These are phyloP conservation scores for Gamarada debralockiae DNA, from an alignment of 495 filamentous ascomycete genomes.

Conservation along the genomic window DNA sequence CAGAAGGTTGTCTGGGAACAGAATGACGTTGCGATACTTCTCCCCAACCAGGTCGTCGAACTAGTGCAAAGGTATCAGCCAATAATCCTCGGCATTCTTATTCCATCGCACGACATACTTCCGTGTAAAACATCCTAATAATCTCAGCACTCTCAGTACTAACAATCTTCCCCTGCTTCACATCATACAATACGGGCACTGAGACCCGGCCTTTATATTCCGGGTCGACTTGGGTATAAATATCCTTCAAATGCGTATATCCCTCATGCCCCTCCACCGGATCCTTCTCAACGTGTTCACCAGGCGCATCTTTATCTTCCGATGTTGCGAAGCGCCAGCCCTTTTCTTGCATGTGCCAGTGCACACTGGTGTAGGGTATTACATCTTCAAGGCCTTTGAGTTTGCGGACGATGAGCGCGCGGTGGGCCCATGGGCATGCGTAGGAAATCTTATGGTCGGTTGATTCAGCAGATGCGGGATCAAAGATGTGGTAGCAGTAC, in stretches of 20 bases:
- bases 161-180: slow-evolving; percentile 65
- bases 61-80: slow-evolving; percentile 18
- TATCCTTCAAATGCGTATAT: slow-evolving; percentile 54
- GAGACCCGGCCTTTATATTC: slow-evolving; percentile 73
- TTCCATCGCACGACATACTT: slow-evolving; percentile 10
- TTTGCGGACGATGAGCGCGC: slow-evolving; percentile 66
- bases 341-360: slow-evolving; percentile 58
- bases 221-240: slow-evolving; percentile 68
- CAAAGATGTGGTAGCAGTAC: slow-evolving; percentile 36
- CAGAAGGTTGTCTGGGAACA: slow-evolving; percentile 58
- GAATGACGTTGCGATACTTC: slow-evolving; percentile 54
- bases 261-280: slow-evolving; percentile 60
- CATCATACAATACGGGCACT: slow-evolving; percentile 78
- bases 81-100: not conserved
- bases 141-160: slow-evolving; percentile 87
- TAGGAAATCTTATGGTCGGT: slow-evolving; percentile 49
- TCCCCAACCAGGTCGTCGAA: slow-evolving; percentile 70
- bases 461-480: too few relatives aligned
- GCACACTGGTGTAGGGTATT: slow-evolving; percentile 64
- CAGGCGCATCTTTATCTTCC: slow-evolving; percentile 56
- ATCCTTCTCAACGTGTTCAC: slow-evolving; percentile 47
- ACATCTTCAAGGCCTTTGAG: slow-evolving; percentile 76
- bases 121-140: slow-evolving; percentile 62
- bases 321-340: slow-evolving; percentile 80
- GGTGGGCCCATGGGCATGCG: slow-evolving; percentile 83